Conservation (phyloP, 495 filamentous ascomycete species). For the Penicillium angulare region DNA sequence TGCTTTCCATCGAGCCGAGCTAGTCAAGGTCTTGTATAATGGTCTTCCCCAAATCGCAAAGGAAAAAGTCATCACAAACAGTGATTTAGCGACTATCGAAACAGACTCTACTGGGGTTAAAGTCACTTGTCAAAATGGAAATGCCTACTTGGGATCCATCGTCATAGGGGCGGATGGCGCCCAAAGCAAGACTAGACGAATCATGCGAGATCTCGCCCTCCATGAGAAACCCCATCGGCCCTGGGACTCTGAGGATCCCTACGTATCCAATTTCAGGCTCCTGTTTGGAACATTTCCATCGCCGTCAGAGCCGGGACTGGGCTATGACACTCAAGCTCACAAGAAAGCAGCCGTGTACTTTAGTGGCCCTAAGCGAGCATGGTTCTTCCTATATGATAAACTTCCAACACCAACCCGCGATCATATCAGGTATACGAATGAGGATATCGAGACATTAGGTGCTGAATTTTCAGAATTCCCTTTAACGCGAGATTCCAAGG, state of each 20-base stretch:
- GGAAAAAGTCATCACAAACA: conserved; percentile 15
- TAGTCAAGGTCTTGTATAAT: conserved; percentile 25
- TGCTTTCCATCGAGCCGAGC: conserved; percentile 23
- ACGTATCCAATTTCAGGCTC: conserved; percentile 18
- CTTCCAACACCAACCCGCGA: conserved; percentile 24
- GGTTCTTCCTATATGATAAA: conserved; percentile 36
- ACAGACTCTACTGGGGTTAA: conserved; percentile 4
- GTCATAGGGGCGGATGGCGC: conserved; percentile 52
- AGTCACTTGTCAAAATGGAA: conserved; percentile 28
- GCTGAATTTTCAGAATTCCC: conserved; percentile 26
- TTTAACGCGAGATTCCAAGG: conserved; percentile 16
- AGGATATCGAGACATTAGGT: conserved; percentile 27
- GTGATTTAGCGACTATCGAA: conserved; percentile 12
- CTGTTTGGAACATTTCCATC: conserved; percentile 25
- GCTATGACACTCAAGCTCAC: conserved; percentile 15
- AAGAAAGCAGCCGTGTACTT: conserved; percentile 20
- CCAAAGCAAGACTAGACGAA: conserved; percentile 39
- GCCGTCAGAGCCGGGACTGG: conserved; percentile 16
- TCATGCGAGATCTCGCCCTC: conserved; percentile 38
- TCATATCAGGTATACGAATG: conserved; percentile 24
- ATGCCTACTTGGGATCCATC: conserved; percentile 36
- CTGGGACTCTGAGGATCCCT: conserved; percentile 20
- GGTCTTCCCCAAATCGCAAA: conserved; percentile 10
- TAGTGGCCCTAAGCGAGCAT: conserved; percentile 21
- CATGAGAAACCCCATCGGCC: conserved; percentile 12